A percentile compares a stretch with the other conserved stretches of the same genome.
Conservation (phyloP, 2,329 filamentous ascomycete species). For the Nemania sp. region DNA sequence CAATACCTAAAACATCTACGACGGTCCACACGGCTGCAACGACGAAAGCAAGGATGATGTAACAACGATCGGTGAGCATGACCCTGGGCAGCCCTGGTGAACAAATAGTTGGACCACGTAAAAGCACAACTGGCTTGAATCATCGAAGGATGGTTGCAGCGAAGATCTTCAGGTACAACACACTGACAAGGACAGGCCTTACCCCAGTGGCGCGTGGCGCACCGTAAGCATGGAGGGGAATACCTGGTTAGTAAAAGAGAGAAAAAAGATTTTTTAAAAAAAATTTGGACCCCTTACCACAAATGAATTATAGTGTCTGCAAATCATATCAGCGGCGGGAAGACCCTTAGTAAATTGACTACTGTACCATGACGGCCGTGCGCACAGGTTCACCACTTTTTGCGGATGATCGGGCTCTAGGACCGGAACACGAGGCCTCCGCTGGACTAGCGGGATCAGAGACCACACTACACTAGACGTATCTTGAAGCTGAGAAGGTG, state of each 20-base stretch:
- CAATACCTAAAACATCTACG: slow-evolving; percentile 3
- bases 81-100: slow-evolving; percentile 25
- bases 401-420: slow-evolving; percentile 15
- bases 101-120: slow-evolving; percentile 11
- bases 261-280: too few relatives aligned
- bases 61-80: slow-evolving; percentile 29
- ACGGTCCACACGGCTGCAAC: slow-evolving; percentile 1
- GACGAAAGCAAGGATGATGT: slow-evolving; percentile 10
- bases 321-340: background rate
- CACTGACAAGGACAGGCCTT: slow-evolving; percentile 6
- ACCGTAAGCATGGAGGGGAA: background rate
- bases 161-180: slow-evolving; percentile 38
- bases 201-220: background rate
- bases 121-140: slow-evolving; percentile 7
- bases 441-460: slow-evolving; percentile 6
- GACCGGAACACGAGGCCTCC: slow-evolving; percentile 15
- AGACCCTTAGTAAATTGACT: background rate
- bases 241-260: background rate
- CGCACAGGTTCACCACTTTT: background rate
- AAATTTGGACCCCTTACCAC: too few relatives aligned
- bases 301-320: background rate
- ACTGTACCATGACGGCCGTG: background rate
- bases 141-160: slow-evolving; percentile 30
- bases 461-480: slow-evolving; percentile 3
- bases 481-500: slow-evolving; percentile 21